Evolutionary conservation across 345 rosid species (phyloP), one percentile per base, ranked within the genome.

Genomic region (Gossypioides kirkii): DNA sequence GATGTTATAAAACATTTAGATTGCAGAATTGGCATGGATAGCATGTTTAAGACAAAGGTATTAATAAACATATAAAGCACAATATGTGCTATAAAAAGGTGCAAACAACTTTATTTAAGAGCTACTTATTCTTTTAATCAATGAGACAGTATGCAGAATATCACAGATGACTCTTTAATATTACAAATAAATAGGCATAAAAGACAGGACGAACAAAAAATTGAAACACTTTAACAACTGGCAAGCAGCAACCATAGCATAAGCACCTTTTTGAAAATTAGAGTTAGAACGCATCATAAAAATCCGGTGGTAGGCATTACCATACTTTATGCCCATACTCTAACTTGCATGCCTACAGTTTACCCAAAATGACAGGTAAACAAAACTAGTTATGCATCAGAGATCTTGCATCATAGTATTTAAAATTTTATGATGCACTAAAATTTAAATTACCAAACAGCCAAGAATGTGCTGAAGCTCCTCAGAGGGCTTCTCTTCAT

Each of bases 401-500:
- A 32, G 9, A 69, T 49, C 41, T 65, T 41, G 53, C 46, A 47
- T 22, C 54, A 25, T 16, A 26, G 14, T 47, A 23, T 67, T 47
- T 25, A 8, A 47, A 47, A 25, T 67, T 16, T 54, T 26, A 70
- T 13, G 61, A 64, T 38, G 28, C 61, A 71, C 25, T 14, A 16
- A 60, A 73, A 32, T 8, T 73, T 76, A 49, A 61, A 79, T 79
- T 91, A 93, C 98, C 98, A 93, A 79, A 78, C 88, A 89, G 55
- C 88, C 90, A 77, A 88, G 74, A 65, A 93, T 79, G 76, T 89
- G 92, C 64, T 82, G 84, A 84, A 93, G 92, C 87, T 93, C 98
- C 82, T 87, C 93, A 0, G 97, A 87, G 60, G 85, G 89, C 75
- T 86, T 81, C 73, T 84, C 84, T 64, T 86, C 90, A 85, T 79